Conservation (phyloP, 495 filamentous ascomycete species). For the Penicillium turbatum region DNA sequence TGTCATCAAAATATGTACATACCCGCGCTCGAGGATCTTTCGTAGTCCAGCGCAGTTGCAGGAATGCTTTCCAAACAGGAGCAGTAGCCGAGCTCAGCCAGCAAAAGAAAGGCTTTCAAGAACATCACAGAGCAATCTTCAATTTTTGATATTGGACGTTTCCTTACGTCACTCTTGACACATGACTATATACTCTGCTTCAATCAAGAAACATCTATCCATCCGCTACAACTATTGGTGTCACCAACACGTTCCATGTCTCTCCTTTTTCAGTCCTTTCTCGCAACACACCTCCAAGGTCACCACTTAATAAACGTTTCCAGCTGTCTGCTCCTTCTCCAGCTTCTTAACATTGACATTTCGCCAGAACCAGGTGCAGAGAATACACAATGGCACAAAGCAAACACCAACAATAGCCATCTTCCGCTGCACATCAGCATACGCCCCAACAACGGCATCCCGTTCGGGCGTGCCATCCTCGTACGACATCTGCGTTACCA, state of each 20-base stretch:
- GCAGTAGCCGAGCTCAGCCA: background rate
- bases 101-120: background rate
- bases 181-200: background rate
- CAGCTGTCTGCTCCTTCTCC: constrained; percentile 19
- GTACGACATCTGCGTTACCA: constrained; percentile 49
- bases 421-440: constrained; percentile 48
- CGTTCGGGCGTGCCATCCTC: constrained; percentile 43
- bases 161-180: too few relatives aligned
- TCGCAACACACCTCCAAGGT: too few relatives aligned
- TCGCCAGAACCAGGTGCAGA: constrained; percentile 42
- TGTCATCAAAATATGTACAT: background rate
- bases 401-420: constrained; percentile 49
- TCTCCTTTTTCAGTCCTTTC: background rate
- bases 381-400: constrained; percentile 41
- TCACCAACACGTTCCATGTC: background rate
- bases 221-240: background rate
- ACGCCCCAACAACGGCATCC: constrained; percentile 49
- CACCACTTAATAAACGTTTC: constrained; percentile 5
- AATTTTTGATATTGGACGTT: background rate
- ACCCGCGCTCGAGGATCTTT: background rate
- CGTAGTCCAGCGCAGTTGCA: constrained; percentile 1
- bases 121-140: background rate
- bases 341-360: constrained; percentile 51
- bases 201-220: too few relatives aligned
- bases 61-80: background rate